Evolutionary conservation across 2,329 filamentous ascomycete species (phyloP), one percentile per base, ranked within the genome.

Genomic region (Diaporthe sp.): DNA sequence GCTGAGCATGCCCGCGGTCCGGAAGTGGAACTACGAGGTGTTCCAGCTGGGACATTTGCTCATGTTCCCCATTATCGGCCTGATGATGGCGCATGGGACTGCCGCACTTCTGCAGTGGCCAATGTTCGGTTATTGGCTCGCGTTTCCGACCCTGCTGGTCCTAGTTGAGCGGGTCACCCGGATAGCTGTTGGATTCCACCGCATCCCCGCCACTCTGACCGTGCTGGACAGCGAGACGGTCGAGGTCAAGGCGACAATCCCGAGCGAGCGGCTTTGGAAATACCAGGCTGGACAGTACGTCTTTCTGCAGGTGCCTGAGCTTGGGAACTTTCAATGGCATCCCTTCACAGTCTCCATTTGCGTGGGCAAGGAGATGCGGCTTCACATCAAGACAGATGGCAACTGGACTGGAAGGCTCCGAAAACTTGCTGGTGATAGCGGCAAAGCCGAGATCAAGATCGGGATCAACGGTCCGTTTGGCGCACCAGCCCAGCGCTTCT

Each of bases 361-460:
- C 77, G 84, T 85, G 20, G 88, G 86, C 0, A 87, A 87, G 37
- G 84, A 86, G 44, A 85, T 91, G 82, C 86, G 87, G 80, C 80
- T 91, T 0, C 89, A 91, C 78, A 90, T 91, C 83, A 91, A 91
- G 79, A 88, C 87, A 4, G 88, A 90, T 61, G 90, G 90, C 0
- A 86, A 91, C 80, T 91, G 89, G 89, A 91, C 89, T 0, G 82
- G 82, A 5, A 82, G 81, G 61, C 82, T 91, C 1, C 84, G 86
- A 13, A 81, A 85, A 3, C 31, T 68, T 13, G 65, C 65, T 6
- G 47, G 65, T 2, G 28, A 37, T 13, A 68, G 31, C 5, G 65
- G 34, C 12, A 68, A 4, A 13, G 65, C 65, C 34, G 65, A 68
- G 28, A 68, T 68, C 15, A 39, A 86, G 15, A 85, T 91, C 4